These are phyloP conservation scores for Penicillium sp. DNA, from an alignment of 2,329 filamentous ascomycete genomes.

Conservation along the genomic window DNA sequence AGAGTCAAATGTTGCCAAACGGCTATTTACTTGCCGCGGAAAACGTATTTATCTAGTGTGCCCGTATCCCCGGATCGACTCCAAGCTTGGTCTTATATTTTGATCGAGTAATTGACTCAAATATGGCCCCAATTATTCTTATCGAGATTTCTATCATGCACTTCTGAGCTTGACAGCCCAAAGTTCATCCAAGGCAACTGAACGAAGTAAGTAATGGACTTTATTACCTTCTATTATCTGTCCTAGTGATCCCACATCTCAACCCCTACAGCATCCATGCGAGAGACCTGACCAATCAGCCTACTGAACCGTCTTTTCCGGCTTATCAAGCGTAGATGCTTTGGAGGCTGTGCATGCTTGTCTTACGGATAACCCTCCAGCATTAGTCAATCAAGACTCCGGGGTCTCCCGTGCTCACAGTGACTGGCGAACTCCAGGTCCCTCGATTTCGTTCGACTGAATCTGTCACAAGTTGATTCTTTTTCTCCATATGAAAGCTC, in stretches of 20 bases:
- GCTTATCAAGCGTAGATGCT: too few relatives aligned
- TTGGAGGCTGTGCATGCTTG: neutral
- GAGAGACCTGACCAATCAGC: too few relatives aligned
- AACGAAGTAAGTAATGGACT: too few relatives aligned
- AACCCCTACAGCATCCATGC: too few relatives aligned
- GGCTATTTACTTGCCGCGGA: neutral
- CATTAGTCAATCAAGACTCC: neutral
- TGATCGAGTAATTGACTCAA: constrained; percentile 9
- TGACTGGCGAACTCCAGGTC: neutral
- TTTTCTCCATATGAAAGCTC: neutral
- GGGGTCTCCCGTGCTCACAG: neutral
- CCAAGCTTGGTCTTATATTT: constrained; percentile 4
- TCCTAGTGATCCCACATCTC: too few relatives aligned
- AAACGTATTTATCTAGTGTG: neutral
- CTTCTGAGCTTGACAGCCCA: too few relatives aligned
- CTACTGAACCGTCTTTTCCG: too few relatives aligned
- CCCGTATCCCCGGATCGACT: neutral
- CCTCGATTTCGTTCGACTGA: neutral
- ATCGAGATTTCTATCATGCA: neutral
- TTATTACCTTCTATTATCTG: too few relatives aligned
- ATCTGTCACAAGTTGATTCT: neutral
- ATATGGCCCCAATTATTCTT: neutral
- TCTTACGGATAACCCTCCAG: neutral
- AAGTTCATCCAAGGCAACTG: too few relatives aligned
- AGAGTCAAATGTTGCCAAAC: neutral